Evolutionary conservation across 1,284 basidiomycete species (phyloP), one percentile per base, ranked within the genome.

Genomic region (Cutaneotrichosporon cyanovorans): DNA sequence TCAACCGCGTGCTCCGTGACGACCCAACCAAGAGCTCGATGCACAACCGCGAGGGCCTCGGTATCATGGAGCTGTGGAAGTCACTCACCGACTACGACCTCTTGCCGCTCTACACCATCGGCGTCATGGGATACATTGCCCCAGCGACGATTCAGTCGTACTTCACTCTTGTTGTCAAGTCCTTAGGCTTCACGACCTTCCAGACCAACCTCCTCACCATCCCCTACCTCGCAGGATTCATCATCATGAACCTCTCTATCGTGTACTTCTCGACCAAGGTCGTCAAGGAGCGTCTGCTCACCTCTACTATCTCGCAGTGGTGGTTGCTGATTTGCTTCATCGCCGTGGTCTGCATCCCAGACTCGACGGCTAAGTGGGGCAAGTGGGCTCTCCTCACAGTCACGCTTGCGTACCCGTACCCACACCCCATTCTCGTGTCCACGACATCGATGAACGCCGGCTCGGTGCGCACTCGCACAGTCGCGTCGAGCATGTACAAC

Each of bases 1-100:
- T 74, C 55, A 75, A 74, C 58, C 65, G 65, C 28, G 67, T 74
- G 2, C 55, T 74, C 0, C 61, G 74, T 4, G 74, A 74, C 50
- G 74, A 75, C 41, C 73, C 68, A 1, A 61, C 62, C 20, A 75
- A 74, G 55, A 30, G 35, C n/a, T 35, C 31, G 7, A 50, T 75
- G 73, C 69, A 75, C 64, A 75, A 75, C 46, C 64, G 74, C 18
- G 57, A 74, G 46, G 73, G 68, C 7, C 40, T 70, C 9, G 46
- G 51, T 1, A 16, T 58, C 14, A 41, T 28, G 1, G 52, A 58
- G 12, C 42, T 71, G 11, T 60, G 55, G 54, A 40, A 46, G 12
- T 59, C 63, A 0, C 22, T 73, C 2, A 50, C 45, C 8, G 72
- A 74, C 48, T 72, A 62, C 40, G 70, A 75, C 37, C 56, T 74